A percentile compares a stretch with the other conserved stretches of the same genome.
Conservation (phyloP, 2,329 filamentous ascomycete genomes). For the Pseudogymnoascus sp. region DNA sequence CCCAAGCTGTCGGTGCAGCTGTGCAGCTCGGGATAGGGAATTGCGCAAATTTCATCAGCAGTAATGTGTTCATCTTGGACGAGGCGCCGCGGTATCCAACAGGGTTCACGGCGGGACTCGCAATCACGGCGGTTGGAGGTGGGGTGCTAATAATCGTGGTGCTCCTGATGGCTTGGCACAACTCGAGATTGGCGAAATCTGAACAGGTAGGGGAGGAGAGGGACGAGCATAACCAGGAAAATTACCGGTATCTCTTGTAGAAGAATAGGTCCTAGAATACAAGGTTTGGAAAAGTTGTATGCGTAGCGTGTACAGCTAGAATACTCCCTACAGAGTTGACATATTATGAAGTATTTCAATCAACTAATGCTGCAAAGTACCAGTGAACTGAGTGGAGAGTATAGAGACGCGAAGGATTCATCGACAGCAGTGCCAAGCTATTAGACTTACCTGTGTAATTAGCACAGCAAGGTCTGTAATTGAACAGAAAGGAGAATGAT, state of each 20-base stretch:
- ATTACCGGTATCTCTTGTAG: neutral
- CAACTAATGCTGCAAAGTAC: too few relatives aligned
- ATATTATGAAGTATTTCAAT: neutral
- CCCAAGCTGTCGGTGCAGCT: conserved; percentile 35
- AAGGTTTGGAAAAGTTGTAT: neutral
- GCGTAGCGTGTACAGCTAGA: conserved; percentile 1
- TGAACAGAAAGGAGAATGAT: neutral
- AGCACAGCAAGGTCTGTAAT: neutral
- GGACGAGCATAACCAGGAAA: neutral
- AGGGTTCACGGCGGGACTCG: conserved; percentile 33
- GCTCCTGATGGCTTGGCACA: conserved; percentile 13
- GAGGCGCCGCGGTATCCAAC: conserved; percentile 33
- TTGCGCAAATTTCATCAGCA: conserved; percentile 36
- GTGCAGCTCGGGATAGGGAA: conserved; percentile 39
- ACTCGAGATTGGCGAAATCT: conserved; percentile 15
- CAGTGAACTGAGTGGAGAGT: neutral
- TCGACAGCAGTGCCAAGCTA: neutral
- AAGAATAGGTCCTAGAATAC: neutral
- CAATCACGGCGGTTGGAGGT: conserved; percentile 19
- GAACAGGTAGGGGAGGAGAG: neutral
- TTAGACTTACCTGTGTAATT: neutral
- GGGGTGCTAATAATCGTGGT: conserved; percentile 11
- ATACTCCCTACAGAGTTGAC: neutral
- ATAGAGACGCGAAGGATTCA: neutral
- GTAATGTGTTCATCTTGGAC: conserved; percentile 35